Evolutionary conservation across 148 eudicot genomes (phyloP).

Genomic region (Vaccinium myrtillus): DNA sequence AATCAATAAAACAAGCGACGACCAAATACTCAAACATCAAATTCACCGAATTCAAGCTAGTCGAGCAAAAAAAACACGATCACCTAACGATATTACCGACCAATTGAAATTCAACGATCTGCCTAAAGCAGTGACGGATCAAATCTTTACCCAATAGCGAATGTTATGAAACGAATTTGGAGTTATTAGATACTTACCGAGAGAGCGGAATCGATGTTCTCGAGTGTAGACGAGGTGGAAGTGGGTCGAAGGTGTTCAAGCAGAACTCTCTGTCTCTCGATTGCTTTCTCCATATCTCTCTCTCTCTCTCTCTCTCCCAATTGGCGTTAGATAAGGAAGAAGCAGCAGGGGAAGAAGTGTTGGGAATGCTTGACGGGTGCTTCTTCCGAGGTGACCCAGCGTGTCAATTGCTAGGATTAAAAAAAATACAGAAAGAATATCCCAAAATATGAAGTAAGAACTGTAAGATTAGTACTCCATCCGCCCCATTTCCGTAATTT

Average conservation of each 20-base stretch:
- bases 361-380: too few relatives aligned
- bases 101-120: background rate
- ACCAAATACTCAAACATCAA: background rate
- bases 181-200: constrained; percentile 36
- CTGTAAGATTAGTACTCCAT: too few relatives aligned
- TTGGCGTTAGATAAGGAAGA: too few relatives aligned
- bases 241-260: constrained; percentile 59
- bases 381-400: too few relatives aligned
- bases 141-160: background rate
- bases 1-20: background rate
- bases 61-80: background rate
- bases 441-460: too few relatives aligned
- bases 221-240: constrained; percentile 36
- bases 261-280: constrained; percentile 63
- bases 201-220: constrained; percentile 39
- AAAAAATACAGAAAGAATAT: too few relatives aligned
- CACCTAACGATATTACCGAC: background rate
- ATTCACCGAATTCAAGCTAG: background rate
- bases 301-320: constrained; percentile 13
- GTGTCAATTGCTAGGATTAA: too few relatives aligned
- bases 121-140: background rate
- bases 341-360: too few relatives aligned
- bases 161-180: background rate
- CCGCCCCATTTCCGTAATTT: too few relatives aligned
- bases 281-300: constrained; percentile 60